Percentiles rank a stretch among this genome's conserved stretches.
Conservation (phyloP, 2,329 filamentous ascomycete genomes). For the Celoporthe dispersa region DNA sequence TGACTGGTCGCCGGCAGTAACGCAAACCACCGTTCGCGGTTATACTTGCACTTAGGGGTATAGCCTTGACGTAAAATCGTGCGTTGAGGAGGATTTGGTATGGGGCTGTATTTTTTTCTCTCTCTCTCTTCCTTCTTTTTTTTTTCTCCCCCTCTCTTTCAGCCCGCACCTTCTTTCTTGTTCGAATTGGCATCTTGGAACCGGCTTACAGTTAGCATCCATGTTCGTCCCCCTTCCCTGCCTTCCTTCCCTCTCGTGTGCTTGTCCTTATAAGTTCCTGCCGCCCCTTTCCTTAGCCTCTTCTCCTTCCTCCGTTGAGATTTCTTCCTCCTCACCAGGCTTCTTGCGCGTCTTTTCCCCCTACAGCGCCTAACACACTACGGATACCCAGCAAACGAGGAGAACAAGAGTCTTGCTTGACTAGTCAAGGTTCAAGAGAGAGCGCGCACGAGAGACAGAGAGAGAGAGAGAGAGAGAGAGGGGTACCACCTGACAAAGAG, state of each 20-base stretch:
- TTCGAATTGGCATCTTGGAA: not conserved
- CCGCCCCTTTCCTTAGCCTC: conserved; percentile 5
- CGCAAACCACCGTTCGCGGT: conserved; percentile 36
- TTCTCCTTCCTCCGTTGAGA: not conserved
- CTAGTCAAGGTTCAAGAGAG: too few relatives aligned
- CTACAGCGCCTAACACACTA: not conserved
- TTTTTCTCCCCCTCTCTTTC: not conserved
- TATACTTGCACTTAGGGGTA: conserved; percentile 64
- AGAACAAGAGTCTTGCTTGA: not conserved
- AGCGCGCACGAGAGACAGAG: too few relatives aligned
- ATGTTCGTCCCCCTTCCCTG: not conserved
- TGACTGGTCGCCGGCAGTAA: conserved; percentile 22
- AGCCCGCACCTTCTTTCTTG: not conserved
- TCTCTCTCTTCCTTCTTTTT: not conserved
- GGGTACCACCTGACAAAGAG: not conserved
- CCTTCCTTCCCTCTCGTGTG: not conserved
- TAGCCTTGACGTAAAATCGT: conserved; percentile 40
- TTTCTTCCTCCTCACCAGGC: not conserved
- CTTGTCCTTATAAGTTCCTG: conserved; percentile 22
- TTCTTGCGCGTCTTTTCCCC: not conserved
- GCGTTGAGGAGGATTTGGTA: not conserved
- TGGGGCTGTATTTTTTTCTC: not conserved
- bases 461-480: not conserved
- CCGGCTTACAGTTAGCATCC: conserved; percentile 23
- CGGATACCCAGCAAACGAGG: not conserved